These are phyloP conservation scores for Russula sp. DNA, from an alignment of 768 basidiomycete genomes.

Conservation along the genomic window DNA sequence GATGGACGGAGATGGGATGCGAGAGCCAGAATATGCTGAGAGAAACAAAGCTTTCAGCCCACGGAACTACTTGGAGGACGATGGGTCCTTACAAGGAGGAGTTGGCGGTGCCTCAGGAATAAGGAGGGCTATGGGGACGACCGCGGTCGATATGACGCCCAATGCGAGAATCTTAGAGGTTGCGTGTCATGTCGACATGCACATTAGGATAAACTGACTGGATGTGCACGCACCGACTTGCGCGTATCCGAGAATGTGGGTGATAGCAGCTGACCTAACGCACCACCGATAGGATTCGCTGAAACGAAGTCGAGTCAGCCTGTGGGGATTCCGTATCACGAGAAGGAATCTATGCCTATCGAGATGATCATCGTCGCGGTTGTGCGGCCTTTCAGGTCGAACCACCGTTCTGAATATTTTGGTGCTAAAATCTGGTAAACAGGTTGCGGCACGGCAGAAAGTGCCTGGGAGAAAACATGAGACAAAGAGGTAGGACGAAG, in stretches of 20 bases:
- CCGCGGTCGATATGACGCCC: constrained; percentile 61
- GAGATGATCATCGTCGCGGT: constrained; percentile 66
- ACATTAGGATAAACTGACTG: not conserved
- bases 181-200: not conserved
- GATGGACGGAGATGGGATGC: constrained; percentile 42
- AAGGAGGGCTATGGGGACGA: constrained; percentile 50
- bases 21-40: constrained; percentile 62
- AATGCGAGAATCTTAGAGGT: constrained; percentile 57
- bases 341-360: constrained; percentile 28
- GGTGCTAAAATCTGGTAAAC: constrained; percentile 73
- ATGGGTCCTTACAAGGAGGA: constrained; percentile 57
- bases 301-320: not conserved
- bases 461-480: constrained; percentile 36
- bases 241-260: constrained; percentile 46
- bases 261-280: constrained; percentile 65
- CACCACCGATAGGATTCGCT: constrained; percentile 73
- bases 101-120: constrained; percentile 58
- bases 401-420: constrained; percentile 80
- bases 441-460: constrained; percentile 60
- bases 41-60: not conserved
- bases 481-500: not conserved
- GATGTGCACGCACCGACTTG: constrained; percentile 40
- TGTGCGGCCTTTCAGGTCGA: constrained; percentile 64
- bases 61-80: not conserved
- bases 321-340: no score